Evolutionary conservation across 2,329 filamentous ascomycete species (phyloP).

Genomic region (Alternaria rosae): DNA sequence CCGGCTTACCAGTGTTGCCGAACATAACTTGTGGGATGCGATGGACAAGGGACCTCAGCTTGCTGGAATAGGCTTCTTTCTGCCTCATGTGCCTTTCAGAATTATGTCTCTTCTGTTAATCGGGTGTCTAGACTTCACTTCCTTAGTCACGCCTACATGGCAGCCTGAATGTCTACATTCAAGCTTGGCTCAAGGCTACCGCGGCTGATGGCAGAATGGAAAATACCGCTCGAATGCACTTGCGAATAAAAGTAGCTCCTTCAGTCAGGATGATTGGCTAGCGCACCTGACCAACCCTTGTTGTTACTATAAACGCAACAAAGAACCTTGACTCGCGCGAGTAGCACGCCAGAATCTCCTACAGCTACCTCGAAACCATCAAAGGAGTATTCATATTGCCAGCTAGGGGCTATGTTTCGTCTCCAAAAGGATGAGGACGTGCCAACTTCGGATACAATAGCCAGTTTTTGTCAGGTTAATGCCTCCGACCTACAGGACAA

Average conservation of each 20-base stretch:
- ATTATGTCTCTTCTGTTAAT: not conserved
- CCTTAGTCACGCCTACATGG: not conserved
- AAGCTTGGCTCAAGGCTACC: not conserved
- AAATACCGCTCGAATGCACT: not conserved
- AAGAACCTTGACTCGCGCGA: not conserved
- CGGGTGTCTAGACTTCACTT: not conserved
- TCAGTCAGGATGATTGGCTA: not conserved
- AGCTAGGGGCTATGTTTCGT: not conserved
- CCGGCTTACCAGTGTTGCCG: not conserved
- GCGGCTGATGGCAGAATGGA: not conserved
- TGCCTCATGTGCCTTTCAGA: not conserved
- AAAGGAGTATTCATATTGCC: not conserved
- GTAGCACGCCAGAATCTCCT: not conserved
- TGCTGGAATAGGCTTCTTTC: not conserved
- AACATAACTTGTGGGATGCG: not conserved
- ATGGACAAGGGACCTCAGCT: not conserved
- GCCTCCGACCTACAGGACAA: not conserved
- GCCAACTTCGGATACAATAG: not conserved
- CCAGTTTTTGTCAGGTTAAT: not conserved
- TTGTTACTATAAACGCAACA: constrained; percentile 3
- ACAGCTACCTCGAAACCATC: not conserved
- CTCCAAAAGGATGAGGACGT: not conserved
- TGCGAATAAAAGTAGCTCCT: not conserved
- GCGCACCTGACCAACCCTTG: not conserved
- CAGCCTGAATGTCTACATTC: not conserved